Evolutionary conservation across 768 basidiomycete genomes (phyloP).

Genomic region (Boletus reticuloceps): DNA sequence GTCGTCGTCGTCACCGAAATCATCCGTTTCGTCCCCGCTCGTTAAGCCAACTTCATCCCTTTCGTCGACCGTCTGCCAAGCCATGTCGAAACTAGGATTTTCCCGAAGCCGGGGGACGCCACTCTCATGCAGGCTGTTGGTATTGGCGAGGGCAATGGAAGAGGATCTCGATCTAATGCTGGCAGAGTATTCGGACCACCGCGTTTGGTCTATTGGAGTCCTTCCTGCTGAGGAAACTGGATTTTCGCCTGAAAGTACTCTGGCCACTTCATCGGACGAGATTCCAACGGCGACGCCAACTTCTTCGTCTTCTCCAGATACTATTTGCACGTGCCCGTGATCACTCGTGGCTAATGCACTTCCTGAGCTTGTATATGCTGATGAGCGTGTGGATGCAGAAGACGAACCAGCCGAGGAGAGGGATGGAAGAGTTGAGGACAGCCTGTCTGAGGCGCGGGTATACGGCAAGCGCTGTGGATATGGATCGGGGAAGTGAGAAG

Average conservation of each 20-base stretch:
- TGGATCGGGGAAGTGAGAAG: conserved; percentile 68
- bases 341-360: conserved; percentile 61
- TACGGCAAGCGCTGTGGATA: conserved; percentile 60
- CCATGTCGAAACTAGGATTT: conserved; percentile 74
- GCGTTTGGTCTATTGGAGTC: conserved; percentile 57
- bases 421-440: conserved; percentile 46
- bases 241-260: conserved; percentile 55
- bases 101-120: conserved; percentile 48
- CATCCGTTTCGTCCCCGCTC: conserved; percentile 53
- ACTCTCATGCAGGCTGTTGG: conserved; percentile 40
- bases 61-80: conserved; percentile 73
- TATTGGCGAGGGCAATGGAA: conserved; percentile 51
- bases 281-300: conserved; percentile 53
- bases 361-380: conserved; percentile 73
- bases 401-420: conserved; percentile 73
- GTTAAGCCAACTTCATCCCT: conserved; percentile 61
- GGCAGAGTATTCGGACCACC: conserved; percentile 75
- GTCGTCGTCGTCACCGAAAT: conserved; percentile 49
- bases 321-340: conserved; percentile 64
- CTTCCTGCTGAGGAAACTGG: conserved; percentile 44
- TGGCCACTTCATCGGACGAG: conserved; percentile 62
- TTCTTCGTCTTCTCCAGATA: conserved; percentile 56
- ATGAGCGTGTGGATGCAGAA: conserved; percentile 69
- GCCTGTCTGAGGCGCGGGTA: conserved; percentile 33
- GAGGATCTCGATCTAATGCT: conserved; percentile 70